Base-by-base conservation (phyloP, 2,329 filamentous ascomycete genomes). In the Curvularia verruculosa region DNA sequence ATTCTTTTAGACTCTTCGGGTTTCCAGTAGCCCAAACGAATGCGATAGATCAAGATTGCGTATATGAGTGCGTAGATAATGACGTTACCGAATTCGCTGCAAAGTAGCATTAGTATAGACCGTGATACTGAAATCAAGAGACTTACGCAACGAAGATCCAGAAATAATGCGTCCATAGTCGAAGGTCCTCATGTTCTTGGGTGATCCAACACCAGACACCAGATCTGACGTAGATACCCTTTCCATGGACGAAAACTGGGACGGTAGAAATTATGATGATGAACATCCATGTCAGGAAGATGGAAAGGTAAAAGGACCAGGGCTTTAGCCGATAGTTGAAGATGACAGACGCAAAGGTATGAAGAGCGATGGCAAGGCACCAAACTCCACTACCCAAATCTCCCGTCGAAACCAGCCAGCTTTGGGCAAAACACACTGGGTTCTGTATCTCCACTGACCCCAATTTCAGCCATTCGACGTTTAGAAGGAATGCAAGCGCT, bases 201-300 rank as follows among this genome's bases (percentile, higher is more conserved):
- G 85, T 85, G 56, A 89, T 83, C 87, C 87, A 89, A 71, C 87
- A 89, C 81, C 88, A 90, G 8, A 85, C 83, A 9, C 84, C 85
- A 28, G 87, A 87, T 18, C 86, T 80, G n/a, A 87, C 85, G 55
- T 87, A 90, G 48, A 87, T 74, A 41, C 78, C 75, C 3, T 71
- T 65, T 2, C 75, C 71, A 61, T 82, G 75, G 28, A 81, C 63
- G 7, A 76, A 77, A 0, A 82, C 75, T 0, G 79, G 85, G 21
- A 87, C 75, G 1, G 84, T 73, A 0, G 84, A 84, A 29, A 89
- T 79, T 3, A 81, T 74, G 59, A 87, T 85, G 3, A 86, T 79
- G 57, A 89, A 86, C 2, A 78, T 29, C 88, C 88, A 91, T 5
- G 84, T 72, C 1, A 66, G 58, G 1, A 71, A 63, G 13, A 90